A percentile compares a stretch with the other conserved stretches of the same genome.
Conservation (phyloP, 2,329 filamentous ascomycete species). For the Emmonsiellopsis sp. region DNA sequence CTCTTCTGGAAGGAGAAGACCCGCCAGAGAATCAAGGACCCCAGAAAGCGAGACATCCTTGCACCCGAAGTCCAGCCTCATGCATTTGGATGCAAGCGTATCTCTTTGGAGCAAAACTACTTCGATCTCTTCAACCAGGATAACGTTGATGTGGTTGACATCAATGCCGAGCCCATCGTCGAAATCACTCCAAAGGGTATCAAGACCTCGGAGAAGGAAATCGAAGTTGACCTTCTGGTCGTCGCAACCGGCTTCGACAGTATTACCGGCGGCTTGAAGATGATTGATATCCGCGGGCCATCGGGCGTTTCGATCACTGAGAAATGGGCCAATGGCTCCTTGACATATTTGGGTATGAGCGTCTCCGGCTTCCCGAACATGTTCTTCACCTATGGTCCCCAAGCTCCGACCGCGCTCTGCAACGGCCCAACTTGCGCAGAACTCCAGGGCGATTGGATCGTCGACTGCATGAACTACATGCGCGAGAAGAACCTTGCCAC, state of each 20-base stretch:
- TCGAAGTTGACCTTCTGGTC: conserved; percentile 29
- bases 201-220: conserved; percentile 25
- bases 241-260: conserved; percentile 35
- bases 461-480: conserved; percentile 42
- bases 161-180: conserved; percentile 34
- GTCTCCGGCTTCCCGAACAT: conserved; percentile 36
- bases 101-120: conserved; percentile 40
- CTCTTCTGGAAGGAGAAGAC: conserved; percentile 48
- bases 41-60: conserved; percentile 41
- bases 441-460: conserved; percentile 48
- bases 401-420: conserved; percentile 46
- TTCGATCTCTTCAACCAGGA: conserved; percentile 41
- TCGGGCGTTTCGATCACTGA: conserved; percentile 22
- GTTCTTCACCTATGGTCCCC: conserved; percentile 46
- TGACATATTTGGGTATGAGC: conserved; percentile 25
- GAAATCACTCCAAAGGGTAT: conserved; percentile 33
- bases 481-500: conserved; percentile 37
- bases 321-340: conserved; percentile 25
- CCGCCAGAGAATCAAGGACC: conserved; percentile 42
- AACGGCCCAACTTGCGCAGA: conserved; percentile 48
- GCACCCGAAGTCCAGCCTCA: conserved; percentile 46
- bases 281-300: conserved; percentile 23
- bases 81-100: conserved; percentile 46
- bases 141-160: conserved; percentile 39
- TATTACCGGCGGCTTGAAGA: conserved; percentile 27